Evolutionary conservation across 1,284 basidiomycete species (phyloP), one percentile per base, ranked within the genome.

Genomic region (Somion occarium): DNA sequence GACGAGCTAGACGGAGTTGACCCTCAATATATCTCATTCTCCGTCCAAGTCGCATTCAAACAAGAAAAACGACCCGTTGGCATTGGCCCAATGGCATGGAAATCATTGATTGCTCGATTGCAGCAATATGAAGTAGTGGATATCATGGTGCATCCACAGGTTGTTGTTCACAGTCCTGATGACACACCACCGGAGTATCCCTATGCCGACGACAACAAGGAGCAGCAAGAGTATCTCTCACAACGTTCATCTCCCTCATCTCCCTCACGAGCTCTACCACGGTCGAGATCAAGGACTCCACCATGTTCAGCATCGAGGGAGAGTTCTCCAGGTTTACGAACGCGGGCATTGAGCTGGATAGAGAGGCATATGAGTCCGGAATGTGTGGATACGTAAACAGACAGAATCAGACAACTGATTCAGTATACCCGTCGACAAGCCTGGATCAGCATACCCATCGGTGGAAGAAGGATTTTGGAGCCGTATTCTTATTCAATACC

Each of bases 31-130:
- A 75, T 86, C 5, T 64, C 70, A 5, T 76, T 87, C 56, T 71
- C 68, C 39, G 63, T 74, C 12, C 65, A 61, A 46, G 69, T 71
- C 3, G 59, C 65, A 9, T 65, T 71, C 34, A 66, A 65, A 18
- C 66, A 65, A 0, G 59, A 63, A 20, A 59, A 57, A 23, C 63
- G 61, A 7, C 56, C 61, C 12, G 76, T 83, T 4, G 72, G 76
- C 20, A 80, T 86, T 38, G 77, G 76, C 2, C 70, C 75, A 20
- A 72, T 69, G 25, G 82, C 79, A n/a, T 86, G 84, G 84, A 50
- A 65, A 1, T 65, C 65, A 2, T 69, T 82, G 12, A 59, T 75
- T 7, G 48, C 67, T 1, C 68, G 69, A 27, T 66, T 85, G 47
- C 53, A 73, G 1, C 71, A 72, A 12, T 81, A 76, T 48, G 81